Evolutionary conservation across 1,139 yeast genomes (phyloP), one percentile per base, ranked within the genome.

Genomic region (Groenewaldozyma sp.): DNA sequence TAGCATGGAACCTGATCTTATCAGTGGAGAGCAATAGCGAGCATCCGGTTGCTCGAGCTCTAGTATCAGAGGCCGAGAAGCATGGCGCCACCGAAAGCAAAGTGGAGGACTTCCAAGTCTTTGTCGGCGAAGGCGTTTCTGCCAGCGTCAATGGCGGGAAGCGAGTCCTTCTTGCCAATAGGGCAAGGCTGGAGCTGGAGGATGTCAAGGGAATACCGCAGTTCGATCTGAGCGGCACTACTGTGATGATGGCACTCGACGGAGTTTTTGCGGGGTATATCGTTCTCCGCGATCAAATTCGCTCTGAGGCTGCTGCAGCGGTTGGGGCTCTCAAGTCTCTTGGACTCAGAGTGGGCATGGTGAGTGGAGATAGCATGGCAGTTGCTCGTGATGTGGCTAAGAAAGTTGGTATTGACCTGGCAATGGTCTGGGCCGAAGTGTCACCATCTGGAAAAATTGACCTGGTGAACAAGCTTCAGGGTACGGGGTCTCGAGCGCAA

Each of bases 21-120:
- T 65, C 77, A 0, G 63, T 81, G 2, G 97, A 91, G 58, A 53
- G 63, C 16, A 70, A 72, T 42, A 81, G 93, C 43, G 95, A 87
- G 55, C 99, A 91, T 59, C 97, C 97, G 0, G 73, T 84, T 21
- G 95, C 93, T 2, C 70, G 65, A 47, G 88, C 96, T 0, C 68
- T 91, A 29, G 66, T 62, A 0, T 48, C 50, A 3, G 63, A 56
- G 43, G 67, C 69, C 13, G 21, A 67, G 54, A 37, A 73, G 62
- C 20, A 33, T 18, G 33, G 33, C 19, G 17, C 17, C 14, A 9
- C 5, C 7, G 51, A 49, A 46, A 42, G 66, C 55, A 48, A 54
- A 35, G 51, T 65, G 57, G 33, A 52, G 35, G 63, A 67, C 5
- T 71, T 81, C 50, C 68, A 73, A 41, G 75, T 75, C 0, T 53